Percentiles rank a stretch among this genome's conserved stretches.
Conservation (phyloP, 2,329 filamentous ascomycete species). For the Aspergillus sp. region DNA sequence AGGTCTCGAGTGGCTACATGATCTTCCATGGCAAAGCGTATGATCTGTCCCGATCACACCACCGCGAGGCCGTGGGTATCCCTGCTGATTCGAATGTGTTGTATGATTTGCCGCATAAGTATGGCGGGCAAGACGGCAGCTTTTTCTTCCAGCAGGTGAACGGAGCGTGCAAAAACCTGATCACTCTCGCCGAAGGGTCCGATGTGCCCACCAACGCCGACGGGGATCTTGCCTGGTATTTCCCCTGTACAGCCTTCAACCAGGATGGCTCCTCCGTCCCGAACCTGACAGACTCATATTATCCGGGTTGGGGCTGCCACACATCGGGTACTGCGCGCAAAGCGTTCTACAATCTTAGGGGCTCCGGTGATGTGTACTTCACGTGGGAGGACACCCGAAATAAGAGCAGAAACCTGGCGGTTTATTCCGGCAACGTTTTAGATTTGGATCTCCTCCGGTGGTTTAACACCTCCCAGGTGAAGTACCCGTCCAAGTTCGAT, state of each 20-base stretch:
- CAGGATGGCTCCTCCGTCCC: constrained; percentile 83
- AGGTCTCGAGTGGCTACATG: constrained; percentile 81
- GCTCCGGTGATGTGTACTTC: constrained; percentile 86
- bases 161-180: constrained; percentile 88
- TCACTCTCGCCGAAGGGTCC: constrained; percentile 67
- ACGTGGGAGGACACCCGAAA: constrained; percentile 95
- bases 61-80: constrained; percentile 79
- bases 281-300: constrained; percentile 72
- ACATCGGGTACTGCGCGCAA: constrained; percentile 67
- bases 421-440: constrained; percentile 91
- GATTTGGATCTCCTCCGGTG: constrained; percentile 85
- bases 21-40: constrained; percentile 95
- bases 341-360: constrained; percentile 70
- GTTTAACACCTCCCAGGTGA: constrained; percentile 82
- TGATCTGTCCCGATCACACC: constrained; percentile 71
- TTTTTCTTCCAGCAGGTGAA: constrained; percentile 99
- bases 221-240: constrained; percentile 89
- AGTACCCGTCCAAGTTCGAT: constrained; percentile 72
- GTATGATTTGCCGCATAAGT: constrained; percentile 76
- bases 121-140: constrained; percentile 87
- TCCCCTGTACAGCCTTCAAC: constrained; percentile 86
- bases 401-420: constrained; percentile 79
- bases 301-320: constrained; percentile 85
- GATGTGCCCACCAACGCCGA: constrained; percentile 74
- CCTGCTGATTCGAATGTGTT: constrained; percentile 73